phyloP scores from a whole-genome alignment of 257 asterid species.

The Capsicum rhomboideum region DNA sequence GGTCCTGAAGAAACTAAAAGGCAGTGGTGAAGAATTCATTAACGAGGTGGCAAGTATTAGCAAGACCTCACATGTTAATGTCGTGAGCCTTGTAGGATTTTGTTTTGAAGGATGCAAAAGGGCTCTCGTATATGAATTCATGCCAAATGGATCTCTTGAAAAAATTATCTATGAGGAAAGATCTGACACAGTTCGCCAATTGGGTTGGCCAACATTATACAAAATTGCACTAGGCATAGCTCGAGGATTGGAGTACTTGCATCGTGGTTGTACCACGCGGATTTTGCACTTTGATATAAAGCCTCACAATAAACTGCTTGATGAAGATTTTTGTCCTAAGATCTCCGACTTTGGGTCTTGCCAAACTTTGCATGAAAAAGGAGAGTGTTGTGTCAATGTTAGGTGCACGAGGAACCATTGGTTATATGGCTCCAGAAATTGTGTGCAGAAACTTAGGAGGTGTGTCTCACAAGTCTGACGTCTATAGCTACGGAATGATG shows the following conservation, averaged over 20 bases:
- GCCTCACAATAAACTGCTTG: constrained; percentile 30
- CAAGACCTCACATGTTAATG: constrained; percentile 32
- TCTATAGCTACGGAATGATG: too few species aligned
- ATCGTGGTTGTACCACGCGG: constrained; percentile 19
- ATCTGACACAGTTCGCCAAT: neutral
- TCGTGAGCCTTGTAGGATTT: constrained; percentile 35
- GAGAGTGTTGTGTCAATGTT: constrained; percentile 21
- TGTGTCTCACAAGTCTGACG: too few species aligned
- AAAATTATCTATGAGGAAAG: constrained; percentile 7
- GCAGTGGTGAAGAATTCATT: neutral
- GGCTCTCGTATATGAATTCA: constrained; percentile 31
- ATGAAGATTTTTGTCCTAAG: constrained; percentile 18
- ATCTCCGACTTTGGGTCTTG: constrained; percentile 30
- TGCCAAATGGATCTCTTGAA: constrained; percentile 37
- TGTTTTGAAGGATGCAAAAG: constrained; percentile 21
- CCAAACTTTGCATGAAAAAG: constrained; percentile 14
- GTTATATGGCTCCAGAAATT: constrained; percentile 36
- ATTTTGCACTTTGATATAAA: constrained; percentile 27
- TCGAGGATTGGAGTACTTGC: constrained; percentile 29
- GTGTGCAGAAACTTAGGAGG: constrained; percentile 20
- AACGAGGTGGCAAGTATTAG: constrained; percentile 16
- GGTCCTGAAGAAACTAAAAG: constrained; percentile 10
- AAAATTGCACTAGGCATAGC: constrained; percentile 26
- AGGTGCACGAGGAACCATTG: constrained; percentile 25
- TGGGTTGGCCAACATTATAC: constrained; percentile 9